Conservation (phyloP, 2,329 filamentous ascomycete genomes). For the Pestalotiopsis sp. region DNA sequence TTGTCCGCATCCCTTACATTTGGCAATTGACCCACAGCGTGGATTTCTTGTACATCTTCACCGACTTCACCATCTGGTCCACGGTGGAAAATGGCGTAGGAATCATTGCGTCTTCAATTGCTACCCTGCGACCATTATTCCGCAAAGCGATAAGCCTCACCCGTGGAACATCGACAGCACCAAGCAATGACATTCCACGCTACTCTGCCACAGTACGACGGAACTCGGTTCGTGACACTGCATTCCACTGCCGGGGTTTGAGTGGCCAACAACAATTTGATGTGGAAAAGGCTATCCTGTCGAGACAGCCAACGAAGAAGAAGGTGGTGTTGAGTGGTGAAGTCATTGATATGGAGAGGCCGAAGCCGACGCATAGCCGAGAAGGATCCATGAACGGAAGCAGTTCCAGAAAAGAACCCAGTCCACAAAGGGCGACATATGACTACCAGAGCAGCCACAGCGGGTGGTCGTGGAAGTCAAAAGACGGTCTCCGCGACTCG, state of each 20-base stretch:
- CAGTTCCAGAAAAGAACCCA: background rate
- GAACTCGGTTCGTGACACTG: conserved; percentile 1
- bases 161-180: background rate
- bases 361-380: background rate
- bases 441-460: conserved; percentile 5
- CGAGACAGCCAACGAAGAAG: background rate
- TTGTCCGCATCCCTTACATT: conserved; percentile 47
- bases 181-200: background rate
- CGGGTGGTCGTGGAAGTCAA: conserved; percentile 9
- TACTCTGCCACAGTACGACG: background rate
- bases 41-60: conserved; percentile 43
- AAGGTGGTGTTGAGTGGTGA: conserved; percentile 3
- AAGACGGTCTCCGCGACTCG: background rate
- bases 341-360: conserved; percentile 2
- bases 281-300: conserved; percentile 1
- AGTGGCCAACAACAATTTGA: background rate
- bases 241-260: conserved; percentile 8
- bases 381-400: background rate
- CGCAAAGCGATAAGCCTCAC: conserved; percentile 19
- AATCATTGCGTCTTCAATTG: conserved; percentile 40
- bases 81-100: conserved; percentile 45
- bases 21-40: conserved; percentile 34
- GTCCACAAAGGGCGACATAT: background rate
- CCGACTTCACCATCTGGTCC: conserved; percentile 46
- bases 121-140: conserved; percentile 40